Base-by-base conservation (phyloP, 2,329 filamentous ascomycete genomes). In the Fusarium nanum region DNA sequence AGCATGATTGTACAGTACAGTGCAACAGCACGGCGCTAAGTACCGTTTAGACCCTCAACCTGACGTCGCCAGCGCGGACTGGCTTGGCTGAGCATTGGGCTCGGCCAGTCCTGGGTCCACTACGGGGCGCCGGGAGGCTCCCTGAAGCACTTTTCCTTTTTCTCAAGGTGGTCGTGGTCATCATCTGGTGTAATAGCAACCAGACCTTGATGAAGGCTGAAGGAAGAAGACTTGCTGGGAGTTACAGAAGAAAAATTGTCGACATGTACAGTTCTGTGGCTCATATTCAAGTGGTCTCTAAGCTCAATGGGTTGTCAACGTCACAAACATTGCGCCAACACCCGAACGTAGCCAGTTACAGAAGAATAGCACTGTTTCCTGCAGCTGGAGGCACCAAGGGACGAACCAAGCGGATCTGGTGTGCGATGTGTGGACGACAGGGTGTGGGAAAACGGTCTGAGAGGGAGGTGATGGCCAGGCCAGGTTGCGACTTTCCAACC, bases 11-110 rank as follows among this genome's bases (percentile, higher is more conserved):
- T 46, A 47, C 14, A 40, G 56, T 58, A 75, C 71, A 75, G 73
- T 75, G 58, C 30, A 55, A 27, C n/a, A 25, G 22, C 52, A 74
- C 73, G 69, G 73, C 45, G 55, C 56, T 49, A 66, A 54, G 73
- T 75, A 75, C 64, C 66, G 11, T 37, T 58, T 50, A 45, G 56
- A 62, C 56, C 46, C 50, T 59, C 52, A 57, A 55, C 64, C 70
- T 74, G 72, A 68, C 48, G 67, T 62, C 58, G 64, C 71, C 57
- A 44, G 41, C 54, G 58, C 54, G 66, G 66, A 59, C 58, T 72
- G 49, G 41, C 52, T 63, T 67, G 52, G 49, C 64, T 70, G 65
- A 60, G 58, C 60, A 70, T 65, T 55, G 59, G 61, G 60, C 64
- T 68, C 53, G 58, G 56, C 34, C 58, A 68, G 68, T 64, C 64